Evolutionary conservation across 306 rosid species (phyloP), one percentile per base, ranked within the genome.

Genomic region (Alnus glutinosa): DNA sequence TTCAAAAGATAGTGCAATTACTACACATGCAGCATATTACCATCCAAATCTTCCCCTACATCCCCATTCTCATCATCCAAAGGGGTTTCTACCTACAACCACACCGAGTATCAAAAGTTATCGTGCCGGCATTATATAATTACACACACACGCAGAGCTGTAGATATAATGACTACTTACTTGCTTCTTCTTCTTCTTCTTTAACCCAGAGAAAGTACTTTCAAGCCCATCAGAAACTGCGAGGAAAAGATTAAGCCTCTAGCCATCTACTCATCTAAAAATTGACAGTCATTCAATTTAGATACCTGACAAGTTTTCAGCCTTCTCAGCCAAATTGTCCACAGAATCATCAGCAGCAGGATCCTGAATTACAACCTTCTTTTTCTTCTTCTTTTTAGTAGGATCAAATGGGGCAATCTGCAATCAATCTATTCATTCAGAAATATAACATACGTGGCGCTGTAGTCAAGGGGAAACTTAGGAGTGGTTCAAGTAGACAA

Each of bases 401-500:
- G 98, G 97, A 89, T 95, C 98, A 80, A 95, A 93, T 7, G 98
- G 94, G 16, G 81, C 89, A 72, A 95, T 85, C 98, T 95, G 87
- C 77, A 55, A 66, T 66, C 62, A 74, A 77, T 70, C 77, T 37
- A 81, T 74, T 63, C 77, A 70, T 47, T 36, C 9, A 55, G 19
- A 52, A 46, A 62, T 15, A 16, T 23, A 34, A 67, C 11, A 9
- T 42, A 9, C 4, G 52, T 49, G 3, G 39, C 2, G 4, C 72
- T 39, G 8, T 67, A 39, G 50, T 67, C 14, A 50, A 37, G 50
- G 28, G 18, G 36, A 59, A 19, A 19, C 66, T 9, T 59, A 23
- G 15, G 37, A 19, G 36, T 23, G 66, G 28, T 59, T 23, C 66
- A 0, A 28, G 36, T 59, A 9, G 23, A 10, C 13, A 59, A 59